Conservation (phyloP, 2,329 filamentous ascomycete species). For the Phyllosticta citriasiana region DNA sequence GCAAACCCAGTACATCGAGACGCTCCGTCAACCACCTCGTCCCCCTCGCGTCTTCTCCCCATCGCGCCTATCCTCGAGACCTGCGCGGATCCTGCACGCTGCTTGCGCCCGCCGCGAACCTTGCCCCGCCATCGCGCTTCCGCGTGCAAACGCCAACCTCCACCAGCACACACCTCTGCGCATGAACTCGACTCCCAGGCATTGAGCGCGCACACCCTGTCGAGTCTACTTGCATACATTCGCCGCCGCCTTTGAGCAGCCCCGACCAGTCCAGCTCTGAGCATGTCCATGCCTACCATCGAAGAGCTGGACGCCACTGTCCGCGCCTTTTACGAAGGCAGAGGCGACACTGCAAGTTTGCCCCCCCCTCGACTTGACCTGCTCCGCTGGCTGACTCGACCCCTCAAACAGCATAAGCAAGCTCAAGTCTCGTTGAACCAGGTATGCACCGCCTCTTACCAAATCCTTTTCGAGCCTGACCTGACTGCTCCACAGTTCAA, state of each 20-base stretch:
- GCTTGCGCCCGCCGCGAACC: constrained; percentile 6
- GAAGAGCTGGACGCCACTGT: constrained; percentile 94
- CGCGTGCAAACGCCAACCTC: constrained; percentile 6
- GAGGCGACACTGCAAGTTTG: constrained; percentile 75
- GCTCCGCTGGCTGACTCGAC: constrained; percentile 22
- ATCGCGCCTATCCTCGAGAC: background rate
- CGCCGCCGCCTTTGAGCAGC: background rate
- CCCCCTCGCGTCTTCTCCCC: background rate
- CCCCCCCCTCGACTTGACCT: background rate
- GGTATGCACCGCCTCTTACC: constrained; percentile 42
- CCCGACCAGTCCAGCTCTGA: constrained; percentile 16
- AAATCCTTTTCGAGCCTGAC: constrained; percentile 3
- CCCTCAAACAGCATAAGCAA: constrained; percentile 71
- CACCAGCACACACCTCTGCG: constrained; percentile 3
- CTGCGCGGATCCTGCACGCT: background rate
- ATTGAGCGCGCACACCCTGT: constrained; percentile 7
- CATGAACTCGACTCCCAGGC: constrained; percentile 7
- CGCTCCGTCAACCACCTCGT: background rate
- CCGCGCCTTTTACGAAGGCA: constrained; percentile 94
- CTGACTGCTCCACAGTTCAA: constrained; percentile 61
- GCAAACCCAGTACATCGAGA: background rate
- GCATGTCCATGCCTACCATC: constrained; percentile 60
- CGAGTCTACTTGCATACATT: background rate
- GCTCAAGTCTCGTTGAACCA: constrained; percentile 89
- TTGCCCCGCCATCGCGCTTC: constrained; percentile 11